Base-by-base conservation (phyloP, 352 stramenopile species). In the Globisporangium uncinulatum region DNA sequence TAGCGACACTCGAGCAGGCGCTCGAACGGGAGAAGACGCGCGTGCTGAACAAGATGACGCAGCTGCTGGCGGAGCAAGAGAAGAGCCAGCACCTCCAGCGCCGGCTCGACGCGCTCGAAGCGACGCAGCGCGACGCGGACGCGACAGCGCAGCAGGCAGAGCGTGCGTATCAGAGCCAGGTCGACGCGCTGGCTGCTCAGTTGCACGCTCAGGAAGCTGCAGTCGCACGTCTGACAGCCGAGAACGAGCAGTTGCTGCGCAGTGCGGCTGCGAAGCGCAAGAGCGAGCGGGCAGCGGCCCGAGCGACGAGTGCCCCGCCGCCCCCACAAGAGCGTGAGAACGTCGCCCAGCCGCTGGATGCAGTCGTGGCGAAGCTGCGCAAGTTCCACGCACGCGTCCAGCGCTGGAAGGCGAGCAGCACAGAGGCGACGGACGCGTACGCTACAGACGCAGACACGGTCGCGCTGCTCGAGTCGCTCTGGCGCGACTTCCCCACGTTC, bases 21-120 rank as follows among this genome's bases (percentile, higher is more conserved):
- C 53, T 92, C 5, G 70, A 87, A 50, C 77, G 76, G 6, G 82
- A 92, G 51, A 87, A 90, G 62, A 79, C 80, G 57, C 76, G 73
- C 19, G 75, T 86, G 42, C 55, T 89, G 43, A 64, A 86, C 31
- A 88, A 87, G 56, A 87, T 85, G 74, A 80, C 76, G 2, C 73
- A 83, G 32, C 51, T 90, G 17, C 63, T 89, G 6, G 69, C 87
- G 15, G 79, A 89, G 32, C 77, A 92, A 52, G 65, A 64, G 41
- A 89, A 86, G 53, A 82, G 64, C 29, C 77, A 88, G 56, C 70
- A 79, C 9, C 58, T 89, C 11, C 69, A 77, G 51, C 70, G 67
- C 10, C 66, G 71, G 52, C 24, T 88, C 8, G 64, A 78, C 32
- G 51, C 45, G 10, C 53, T 77, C 32, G 63, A 89, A 55, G 46